A percentile compares a stretch with the other conserved stretches of the same genome.
These are phyloP conservation scores for Nymphaea colorata DNA, from an alignment of 164 flowering plant genomes.

Conservation along the genomic window DNA sequence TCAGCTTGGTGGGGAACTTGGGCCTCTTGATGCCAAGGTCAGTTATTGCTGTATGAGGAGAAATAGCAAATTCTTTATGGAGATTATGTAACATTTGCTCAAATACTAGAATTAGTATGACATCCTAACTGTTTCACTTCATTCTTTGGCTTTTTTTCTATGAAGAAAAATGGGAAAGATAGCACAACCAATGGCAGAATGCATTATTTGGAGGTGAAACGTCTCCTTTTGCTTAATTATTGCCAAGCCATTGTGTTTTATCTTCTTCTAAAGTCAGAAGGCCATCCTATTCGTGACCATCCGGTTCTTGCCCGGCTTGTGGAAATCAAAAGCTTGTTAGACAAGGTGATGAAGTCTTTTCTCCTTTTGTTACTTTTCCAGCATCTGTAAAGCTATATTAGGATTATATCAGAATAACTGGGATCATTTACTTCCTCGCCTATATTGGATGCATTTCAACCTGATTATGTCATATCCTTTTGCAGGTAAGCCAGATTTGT, in stretches of 20 bases:
- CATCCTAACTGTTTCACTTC: too few species aligned
- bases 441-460: too few species aligned
- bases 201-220: slow-evolving; percentile 69
- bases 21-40: slow-evolving; percentile 75
- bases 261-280: slow-evolving; percentile 93
- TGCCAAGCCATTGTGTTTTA: slow-evolving; percentile 87
- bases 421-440: too few species aligned
- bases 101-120: too few species aligned
- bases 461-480: too few species aligned
- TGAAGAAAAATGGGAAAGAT: slow-evolving; percentile 33
- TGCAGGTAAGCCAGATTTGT: too few species aligned
- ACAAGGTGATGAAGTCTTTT: slow-evolving; percentile 37
- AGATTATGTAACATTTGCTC: too few species aligned
- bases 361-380: too few species aligned
- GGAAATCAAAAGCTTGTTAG: slow-evolving; percentile 61
- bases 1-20: slow-evolving; percentile 53
- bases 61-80: too few species aligned
- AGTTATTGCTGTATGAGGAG: too few species aligned
- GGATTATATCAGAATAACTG: too few species aligned
- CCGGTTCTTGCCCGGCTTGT: slow-evolving; percentile 82
- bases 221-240: slow-evolving; percentile 52
- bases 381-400: too few species aligned
- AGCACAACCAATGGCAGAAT: slow-evolving; percentile 31
- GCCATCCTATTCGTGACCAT: slow-evolving; percentile 82
- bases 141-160: not conserved